A percentile compares a stretch with the other conserved stretches of the same genome.
These are phyloP conservation scores for Canavalia gladiata DNA, from an alignment of 306 rosid species.

Conservation along the genomic window DNA sequence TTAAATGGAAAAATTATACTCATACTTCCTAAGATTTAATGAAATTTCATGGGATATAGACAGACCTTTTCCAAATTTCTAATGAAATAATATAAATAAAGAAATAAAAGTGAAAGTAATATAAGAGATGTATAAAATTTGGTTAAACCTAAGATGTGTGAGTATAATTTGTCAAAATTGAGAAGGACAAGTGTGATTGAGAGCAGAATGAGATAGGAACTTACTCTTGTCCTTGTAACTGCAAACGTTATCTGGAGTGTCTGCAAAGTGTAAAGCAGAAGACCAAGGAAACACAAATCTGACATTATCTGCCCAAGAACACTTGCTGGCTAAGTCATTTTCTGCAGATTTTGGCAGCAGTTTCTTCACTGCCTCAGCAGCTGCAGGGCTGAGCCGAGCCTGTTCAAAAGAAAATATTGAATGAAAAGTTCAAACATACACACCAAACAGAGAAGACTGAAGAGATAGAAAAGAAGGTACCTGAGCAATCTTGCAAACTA, in stretches of 20 bases:
- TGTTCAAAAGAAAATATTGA: conserved; percentile 24
- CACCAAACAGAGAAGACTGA: too few species aligned
- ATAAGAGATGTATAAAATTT: too few species aligned
- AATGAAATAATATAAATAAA: too few species aligned
- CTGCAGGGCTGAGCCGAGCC: conserved; percentile 65
- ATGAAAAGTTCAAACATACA: too few species aligned
- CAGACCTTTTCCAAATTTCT: too few species aligned
- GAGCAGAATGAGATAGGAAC: conserved; percentile 29
- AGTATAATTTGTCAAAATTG: too few species aligned
- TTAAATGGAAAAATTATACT: too few species aligned
- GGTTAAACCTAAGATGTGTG: too few species aligned
- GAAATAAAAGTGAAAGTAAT: too few species aligned
- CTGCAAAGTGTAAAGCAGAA: conserved; percentile 73
- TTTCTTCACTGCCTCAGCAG: conserved; percentile 69
- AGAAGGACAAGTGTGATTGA: too few species aligned
- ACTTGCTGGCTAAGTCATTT: conserved; percentile 66
- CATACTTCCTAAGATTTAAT: too few species aligned
- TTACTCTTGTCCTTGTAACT: conserved; percentile 64
- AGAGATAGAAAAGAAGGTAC: conserved; percentile 26
- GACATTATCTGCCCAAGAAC: conserved; percentile 82
- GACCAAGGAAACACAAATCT: conserved; percentile 72
- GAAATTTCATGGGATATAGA: too few species aligned
- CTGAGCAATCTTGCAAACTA: conserved; percentile 80
- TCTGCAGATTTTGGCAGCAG: conserved; percentile 65
- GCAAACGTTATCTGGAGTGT: conserved; percentile 80